A percentile compares a stretch with the other conserved stretches of the same genome.
Evolutionary conservation across 2,329 filamentous ascomycete species (phyloP).

Genomic region (Talaromyces albobiverticillius): DNA sequence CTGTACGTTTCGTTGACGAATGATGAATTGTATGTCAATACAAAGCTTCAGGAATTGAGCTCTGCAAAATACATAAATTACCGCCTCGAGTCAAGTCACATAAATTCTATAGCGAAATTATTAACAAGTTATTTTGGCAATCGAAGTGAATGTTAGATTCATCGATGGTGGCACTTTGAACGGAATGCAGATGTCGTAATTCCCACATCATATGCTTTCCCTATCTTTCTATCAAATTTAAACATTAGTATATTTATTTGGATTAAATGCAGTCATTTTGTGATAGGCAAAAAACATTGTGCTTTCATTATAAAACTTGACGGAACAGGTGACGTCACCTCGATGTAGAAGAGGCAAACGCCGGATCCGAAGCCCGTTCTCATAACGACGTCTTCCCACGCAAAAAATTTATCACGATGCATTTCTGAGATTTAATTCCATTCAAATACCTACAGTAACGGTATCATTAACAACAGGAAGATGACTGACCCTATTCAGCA

Average conservation of each 20-base stretch:
- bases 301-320: background rate
- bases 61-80: too few relatives aligned
- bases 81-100: too few relatives aligned
- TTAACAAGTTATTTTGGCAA: too few relatives aligned
- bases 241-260: background rate
- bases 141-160: too few relatives aligned
- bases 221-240: background rate
- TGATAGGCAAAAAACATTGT: background rate
- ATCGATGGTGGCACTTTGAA: background rate
- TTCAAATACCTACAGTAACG: too few relatives aligned
- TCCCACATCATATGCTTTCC: slow-evolving; percentile 7
- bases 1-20: too few relatives aligned
- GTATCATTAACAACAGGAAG: background rate
- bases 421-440: too few relatives aligned
- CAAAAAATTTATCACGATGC: too few relatives aligned
- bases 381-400: background rate
- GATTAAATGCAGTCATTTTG: background rate
- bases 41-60: too few relatives aligned
- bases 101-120: too few relatives aligned
- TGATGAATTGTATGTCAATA: too few relatives aligned
- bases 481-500: slow-evolving; percentile 23
- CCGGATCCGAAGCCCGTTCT: background rate
- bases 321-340: background rate
- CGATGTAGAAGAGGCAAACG: background rate
- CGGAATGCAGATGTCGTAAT: slow-evolving; percentile 3